These are phyloP conservation scores for Teratosphaeria epicoccoides DNA, from an alignment of 2,329 filamentous ascomycete species.

Conservation along the genomic window DNA sequence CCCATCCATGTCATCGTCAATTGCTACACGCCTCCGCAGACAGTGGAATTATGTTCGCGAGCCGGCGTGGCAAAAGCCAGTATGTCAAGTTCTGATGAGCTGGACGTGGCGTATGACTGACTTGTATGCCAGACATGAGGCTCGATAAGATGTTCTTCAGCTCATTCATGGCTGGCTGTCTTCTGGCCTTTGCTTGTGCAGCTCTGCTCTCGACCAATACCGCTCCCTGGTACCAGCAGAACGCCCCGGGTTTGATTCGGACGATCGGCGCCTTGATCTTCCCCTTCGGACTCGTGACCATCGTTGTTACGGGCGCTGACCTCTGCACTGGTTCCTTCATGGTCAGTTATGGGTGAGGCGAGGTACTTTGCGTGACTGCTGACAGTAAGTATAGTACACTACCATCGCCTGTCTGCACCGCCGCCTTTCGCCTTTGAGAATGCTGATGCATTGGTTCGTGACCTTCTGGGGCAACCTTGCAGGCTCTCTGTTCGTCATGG, in stretches of 20 bases:
- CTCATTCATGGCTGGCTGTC: slow-evolving; percentile 38
- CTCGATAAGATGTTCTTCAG: background rate
- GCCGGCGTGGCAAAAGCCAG: slow-evolving; percentile 43
- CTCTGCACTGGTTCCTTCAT: slow-evolving; percentile 22
- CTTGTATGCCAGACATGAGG: background rate
- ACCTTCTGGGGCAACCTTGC: slow-evolving; percentile 22
- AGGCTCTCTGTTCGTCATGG: slow-evolving; percentile 19
- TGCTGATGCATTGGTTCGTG: slow-evolving; percentile 16
- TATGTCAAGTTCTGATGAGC: slow-evolving; percentile 27
- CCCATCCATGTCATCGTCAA: slow-evolving; percentile 6
- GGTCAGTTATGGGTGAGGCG: slow-evolving; percentile 10
- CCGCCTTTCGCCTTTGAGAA: slow-evolving; percentile 15
- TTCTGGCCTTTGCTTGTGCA: slow-evolving; percentile 42
- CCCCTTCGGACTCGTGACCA: slow-evolving; percentile 22
- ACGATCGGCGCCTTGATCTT: slow-evolving; percentile 24
- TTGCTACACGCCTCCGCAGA: slow-evolving; percentile 25
- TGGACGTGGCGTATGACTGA: background rate
- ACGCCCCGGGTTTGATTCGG: slow-evolving; percentile 23
- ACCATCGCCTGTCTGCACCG: slow-evolving; percentile 28
- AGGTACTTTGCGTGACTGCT: background rate
- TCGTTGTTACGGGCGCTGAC: slow-evolving; percentile 24
- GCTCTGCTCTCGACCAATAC: slow-evolving; percentile 27
- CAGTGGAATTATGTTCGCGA: slow-evolving; percentile 41
- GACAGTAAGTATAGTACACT: slow-evolving; percentile 7
- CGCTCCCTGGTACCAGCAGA: slow-evolving; percentile 22